Conservation (phyloP, 129 eudicot species). For the Flaveria linearis region DNA sequence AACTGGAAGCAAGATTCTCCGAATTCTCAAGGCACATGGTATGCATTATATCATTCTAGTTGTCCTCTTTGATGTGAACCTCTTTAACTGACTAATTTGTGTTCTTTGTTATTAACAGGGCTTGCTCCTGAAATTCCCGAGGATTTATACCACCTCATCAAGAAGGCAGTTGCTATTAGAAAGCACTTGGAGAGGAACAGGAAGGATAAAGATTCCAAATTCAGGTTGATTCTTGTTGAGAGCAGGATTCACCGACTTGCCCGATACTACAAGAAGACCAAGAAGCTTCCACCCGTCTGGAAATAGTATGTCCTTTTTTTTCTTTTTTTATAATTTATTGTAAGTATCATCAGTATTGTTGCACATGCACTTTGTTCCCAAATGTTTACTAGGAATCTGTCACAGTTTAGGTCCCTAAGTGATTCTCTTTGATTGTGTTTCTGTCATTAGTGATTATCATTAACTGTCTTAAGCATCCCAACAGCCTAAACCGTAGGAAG, state of each 20-base stretch:
- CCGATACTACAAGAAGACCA: slow-evolving; percentile 69
- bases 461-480: not conserved
- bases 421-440: not conserved
- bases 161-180: slow-evolving; percentile 65
- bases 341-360: not conserved
- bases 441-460: not conserved
- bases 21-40: slow-evolving; percentile 67
- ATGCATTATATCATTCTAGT: not conserved
- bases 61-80: not conserved
- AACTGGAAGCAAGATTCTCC: slow-evolving; percentile 62
- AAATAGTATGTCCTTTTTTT: slow-evolving; percentile 43
- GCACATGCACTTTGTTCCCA: not conserved
- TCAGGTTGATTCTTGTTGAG: slow-evolving; percentile 65
- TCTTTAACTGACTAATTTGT: not conserved
- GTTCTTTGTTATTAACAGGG: slow-evolving; percentile 24
- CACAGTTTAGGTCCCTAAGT: not conserved
- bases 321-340: not conserved
- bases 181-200: slow-evolving; percentile 71
- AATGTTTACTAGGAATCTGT: not conserved
- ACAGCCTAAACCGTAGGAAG: too few relatives aligned
- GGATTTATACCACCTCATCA: slow-evolving; percentile 60
- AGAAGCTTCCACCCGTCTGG: slow-evolving; percentile 72
- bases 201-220: slow-evolving; percentile 65
- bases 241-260: slow-evolving; percentile 71
- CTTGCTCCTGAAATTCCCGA: slow-evolving; percentile 69